Base-by-base conservation (phyloP, 1,139 yeast species). In the Pichia sp. region DNA sequence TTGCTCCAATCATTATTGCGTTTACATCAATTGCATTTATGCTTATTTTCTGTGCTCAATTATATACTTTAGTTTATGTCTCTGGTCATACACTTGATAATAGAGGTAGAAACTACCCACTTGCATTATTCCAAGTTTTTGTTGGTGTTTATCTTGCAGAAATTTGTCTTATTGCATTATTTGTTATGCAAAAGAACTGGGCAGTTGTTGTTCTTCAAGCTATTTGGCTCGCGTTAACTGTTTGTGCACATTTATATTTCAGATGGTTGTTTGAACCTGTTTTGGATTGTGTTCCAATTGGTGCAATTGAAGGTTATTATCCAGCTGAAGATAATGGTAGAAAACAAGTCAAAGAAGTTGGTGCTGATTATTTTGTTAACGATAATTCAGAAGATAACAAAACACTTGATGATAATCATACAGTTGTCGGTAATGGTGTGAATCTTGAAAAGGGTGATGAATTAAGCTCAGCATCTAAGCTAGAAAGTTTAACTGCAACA, bases 181-280 rank as follows among this genome's bases (percentile, higher is more conserved):
- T 89, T 63, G 87, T 81, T 26, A 88, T 89, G 60, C 94, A 95
- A 55, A 87, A 88, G 73, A 86, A 95, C 49, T 90, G 96, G 96
- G 97, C 96, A 38, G 95, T 96, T 43, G 76, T 90, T 55, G 90
- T 78, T 16, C 69, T 92, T 47, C 88, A 85, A 66, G 83, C 78
- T 9, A 73, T 87, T 49, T 71, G 82, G 48, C 60, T 88, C 16
- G 78, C 72, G 16, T 71, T 76, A 53, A 88, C 97, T 0, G 74
- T 77, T 5, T 77, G 79, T 59, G 74, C 79, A 49, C 96, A 92
- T 61, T 40, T 82, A 30, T 82, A 73, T 63, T 69, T 79, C 62
- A 79, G 79, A 63, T 64, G 74, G 63, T 74, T 65, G 53, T 82
- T 82, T 62, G 72, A 79, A 46, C 81, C 86, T 40, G 65, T 83